Conservation (phyloP, 345 rosid species). For the Hevea brasiliensis region DNA sequence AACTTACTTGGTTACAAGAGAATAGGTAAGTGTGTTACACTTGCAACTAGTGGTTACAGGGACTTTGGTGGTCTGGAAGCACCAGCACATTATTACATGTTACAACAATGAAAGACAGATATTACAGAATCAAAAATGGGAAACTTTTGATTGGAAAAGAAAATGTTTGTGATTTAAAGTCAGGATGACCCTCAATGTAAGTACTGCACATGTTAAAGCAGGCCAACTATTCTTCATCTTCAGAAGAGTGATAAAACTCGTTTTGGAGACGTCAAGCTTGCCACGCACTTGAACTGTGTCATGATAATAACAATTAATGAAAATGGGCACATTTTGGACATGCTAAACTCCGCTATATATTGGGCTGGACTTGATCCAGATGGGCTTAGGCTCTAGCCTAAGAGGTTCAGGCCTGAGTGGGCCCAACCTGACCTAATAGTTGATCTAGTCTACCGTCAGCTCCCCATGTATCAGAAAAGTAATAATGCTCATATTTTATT, state of each 20-base stretch:
- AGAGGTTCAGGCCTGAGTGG: background rate
- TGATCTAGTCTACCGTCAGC: too few relatives aligned
- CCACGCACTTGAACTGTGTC: slow-evolving; percentile 86
- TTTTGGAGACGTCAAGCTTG: slow-evolving; percentile 54
- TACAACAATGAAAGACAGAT: slow-evolving; percentile 34
- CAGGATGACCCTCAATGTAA: slow-evolving; percentile 16
- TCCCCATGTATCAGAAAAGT: too few relatives aligned
- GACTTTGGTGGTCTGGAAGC: slow-evolving; percentile 26
- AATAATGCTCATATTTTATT: background rate
- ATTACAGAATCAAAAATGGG: background rate
- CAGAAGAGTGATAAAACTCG: slow-evolving; percentile 59
- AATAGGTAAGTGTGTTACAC: slow-evolving; percentile 32
- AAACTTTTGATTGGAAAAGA: slow-evolving; percentile 1
- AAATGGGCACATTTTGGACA: background rate
- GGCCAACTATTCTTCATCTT: slow-evolving; percentile 40
- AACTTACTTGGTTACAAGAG: slow-evolving; percentile 14
- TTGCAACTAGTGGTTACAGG: slow-evolving; percentile 32
- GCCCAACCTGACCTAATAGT: background rate
- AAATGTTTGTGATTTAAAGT: slow-evolving; percentile 17
- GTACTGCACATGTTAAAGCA: slow-evolving; percentile 14
- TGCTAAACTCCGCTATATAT: background rate
- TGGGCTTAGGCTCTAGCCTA: too few relatives aligned
- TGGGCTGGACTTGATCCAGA: background rate
- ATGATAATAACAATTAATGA: slow-evolving; percentile 11
- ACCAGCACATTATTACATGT: slow-evolving; percentile 38